Conservation (phyloP, 495 filamentous ascomycete species). For the Hypoxylon trugodes region DNA sequence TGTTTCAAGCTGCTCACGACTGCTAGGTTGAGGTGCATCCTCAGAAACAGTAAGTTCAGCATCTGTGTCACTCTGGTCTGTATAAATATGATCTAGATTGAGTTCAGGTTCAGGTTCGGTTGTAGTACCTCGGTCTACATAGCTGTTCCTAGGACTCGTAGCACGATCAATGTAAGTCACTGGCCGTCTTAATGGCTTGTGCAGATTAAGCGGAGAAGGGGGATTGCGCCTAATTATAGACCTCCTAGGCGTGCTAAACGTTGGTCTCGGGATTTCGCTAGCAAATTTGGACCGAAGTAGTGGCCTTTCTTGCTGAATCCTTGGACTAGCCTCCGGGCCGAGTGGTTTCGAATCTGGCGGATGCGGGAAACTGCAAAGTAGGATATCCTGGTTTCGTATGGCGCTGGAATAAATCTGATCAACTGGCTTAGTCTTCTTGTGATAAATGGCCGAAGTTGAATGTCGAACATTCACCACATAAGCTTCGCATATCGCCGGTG, state of each 20-base stretch:
- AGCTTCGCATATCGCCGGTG: slow-evolving; percentile 39
- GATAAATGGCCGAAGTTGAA: slow-evolving; percentile 8
- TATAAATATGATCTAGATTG: too few relatives aligned
- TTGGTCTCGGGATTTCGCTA: slow-evolving; percentile 29
- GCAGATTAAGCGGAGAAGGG: slow-evolving; percentile 29
- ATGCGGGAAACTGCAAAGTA: slow-evolving; percentile 30
- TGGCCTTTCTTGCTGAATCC: not conserved
- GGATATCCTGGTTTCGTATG: slow-evolving; percentile 39
- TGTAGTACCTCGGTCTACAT: slow-evolving; percentile 22
- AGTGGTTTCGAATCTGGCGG: slow-evolving; percentile 22
- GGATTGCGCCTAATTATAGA: slow-evolving; percentile 26
- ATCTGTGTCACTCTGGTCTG: too few relatives aligned
- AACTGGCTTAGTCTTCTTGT: slow-evolving; percentile 34
- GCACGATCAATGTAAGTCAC: slow-evolving; percentile 23
- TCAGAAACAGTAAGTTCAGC: slow-evolving; percentile 7
- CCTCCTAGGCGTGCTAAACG: slow-evolving; percentile 28
- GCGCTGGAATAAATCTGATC: slow-evolving; percentile 39
- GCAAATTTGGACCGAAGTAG: slow-evolving; percentile 26
- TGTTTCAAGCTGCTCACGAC: slow-evolving; percentile 35
- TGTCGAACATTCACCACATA: slow-evolving; percentile 34
- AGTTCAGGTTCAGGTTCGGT: slow-evolving; percentile 18
- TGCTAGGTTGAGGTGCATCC: slow-evolving; percentile 9
- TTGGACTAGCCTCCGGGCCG: not conserved
- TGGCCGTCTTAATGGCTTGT: slow-evolving; percentile 11
- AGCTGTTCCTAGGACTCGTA: slow-evolving; percentile 17